A percentile compares a stretch with the other conserved stretches of the same genome.
phyloP scores from a whole-genome alignment of 2,329 filamentous ascomycete species.

The Drechslerella dactyloides region DNA sequence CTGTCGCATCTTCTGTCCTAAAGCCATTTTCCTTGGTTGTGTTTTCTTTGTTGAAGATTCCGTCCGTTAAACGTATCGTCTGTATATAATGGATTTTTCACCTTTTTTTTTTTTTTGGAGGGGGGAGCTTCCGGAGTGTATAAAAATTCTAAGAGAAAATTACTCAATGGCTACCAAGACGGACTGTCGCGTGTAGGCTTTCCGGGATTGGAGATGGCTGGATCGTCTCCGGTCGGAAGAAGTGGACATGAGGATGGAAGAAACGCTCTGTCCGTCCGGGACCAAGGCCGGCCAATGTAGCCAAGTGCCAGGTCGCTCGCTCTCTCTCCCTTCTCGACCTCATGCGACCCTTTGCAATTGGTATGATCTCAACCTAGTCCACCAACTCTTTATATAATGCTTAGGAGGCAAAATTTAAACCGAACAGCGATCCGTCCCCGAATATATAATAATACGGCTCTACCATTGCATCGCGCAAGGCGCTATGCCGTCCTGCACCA shows the following conservation, averaged over 20 bases:
- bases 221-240: background rate
- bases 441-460: background rate
- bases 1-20: constrained; percentile 3
- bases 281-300: too few relatives aligned
- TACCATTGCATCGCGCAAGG: background rate
- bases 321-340: too few relatives aligned
- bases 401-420: too few relatives aligned
- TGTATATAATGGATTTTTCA: constrained; percentile 40
- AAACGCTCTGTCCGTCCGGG: too few relatives aligned
- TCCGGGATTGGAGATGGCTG: constrained; percentile 1
- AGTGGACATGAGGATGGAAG: too few relatives aligned
- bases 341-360: too few relatives aligned
- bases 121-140: constrained; percentile 48
- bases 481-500: background rate
- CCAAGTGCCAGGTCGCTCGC: too few relatives aligned
- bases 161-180: background rate
- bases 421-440: too few relatives aligned
- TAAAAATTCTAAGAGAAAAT: constrained; percentile 28
- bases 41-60: constrained; percentile 2
- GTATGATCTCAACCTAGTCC: too few relatives aligned
- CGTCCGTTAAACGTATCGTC: constrained; percentile 30
- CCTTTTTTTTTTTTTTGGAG: constrained; percentile 3
- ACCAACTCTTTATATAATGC: too few relatives aligned
- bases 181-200: constrained; percentile 5
- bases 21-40: background rate